These are phyloP conservation scores for Phoenix dactylifera DNA, from an alignment of 176 grass and related monocot genomes.

Conservation along the genomic window DNA sequence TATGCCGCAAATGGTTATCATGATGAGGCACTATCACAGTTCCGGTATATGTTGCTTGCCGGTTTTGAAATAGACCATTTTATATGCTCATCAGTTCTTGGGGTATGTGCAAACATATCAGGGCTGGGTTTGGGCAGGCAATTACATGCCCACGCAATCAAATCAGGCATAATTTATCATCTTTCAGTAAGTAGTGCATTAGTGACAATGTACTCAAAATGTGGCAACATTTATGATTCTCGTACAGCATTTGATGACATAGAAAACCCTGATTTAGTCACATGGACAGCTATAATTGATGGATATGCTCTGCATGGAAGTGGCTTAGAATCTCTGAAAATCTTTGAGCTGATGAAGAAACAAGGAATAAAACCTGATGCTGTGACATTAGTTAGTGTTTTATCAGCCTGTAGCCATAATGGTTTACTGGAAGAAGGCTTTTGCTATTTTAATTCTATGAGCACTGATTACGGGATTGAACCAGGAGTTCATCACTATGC, in stretches of 20 bases:
- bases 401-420: conserved; percentile 59
- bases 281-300: conserved; percentile 70
- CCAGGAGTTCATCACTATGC: conserved; percentile 51
- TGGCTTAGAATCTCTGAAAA: conserved; percentile 41
- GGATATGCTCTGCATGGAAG: conserved; percentile 77
- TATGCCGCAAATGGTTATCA: conserved; percentile 40
- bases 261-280: conserved; percentile 42
- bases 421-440: conserved; percentile 64
- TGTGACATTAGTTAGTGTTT: conserved; percentile 50
- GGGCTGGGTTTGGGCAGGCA: conserved; percentile 36
- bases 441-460: conserved; percentile 57
- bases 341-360: conserved; percentile 55
- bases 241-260: too few relatives aligned
- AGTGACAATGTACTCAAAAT: too few relatives aligned
- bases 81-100: conserved; percentile 59
- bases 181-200: too few relatives aligned
- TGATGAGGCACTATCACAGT: conserved; percentile 48
- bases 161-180: conserved; percentile 26
- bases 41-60: conserved; percentile 30
- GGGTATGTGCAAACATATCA: conserved; percentile 46
- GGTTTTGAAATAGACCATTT: conserved; percentile 45
- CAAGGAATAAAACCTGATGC: conserved; percentile 48
- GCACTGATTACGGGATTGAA: conserved; percentile 40
- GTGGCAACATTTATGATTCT: too few relatives aligned
- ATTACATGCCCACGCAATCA: conserved; percentile 47